Evolutionary conservation across 257 asterid genomes (phyloP).

Genomic region (Marsdenia floribunda): DNA sequence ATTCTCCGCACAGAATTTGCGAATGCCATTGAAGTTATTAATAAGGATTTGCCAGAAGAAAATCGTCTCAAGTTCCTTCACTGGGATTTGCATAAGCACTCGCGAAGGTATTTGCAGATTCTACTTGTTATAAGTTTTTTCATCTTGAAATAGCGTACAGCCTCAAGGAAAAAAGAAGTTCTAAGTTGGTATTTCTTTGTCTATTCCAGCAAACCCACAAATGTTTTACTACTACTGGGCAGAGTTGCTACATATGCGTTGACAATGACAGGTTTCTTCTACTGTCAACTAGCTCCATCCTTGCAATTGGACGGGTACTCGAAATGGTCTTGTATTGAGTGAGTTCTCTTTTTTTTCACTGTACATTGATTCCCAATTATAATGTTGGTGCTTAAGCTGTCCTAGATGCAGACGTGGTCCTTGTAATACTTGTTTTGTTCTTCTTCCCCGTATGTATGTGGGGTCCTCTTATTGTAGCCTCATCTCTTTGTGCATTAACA

Average conservation of each 20-base stretch:
- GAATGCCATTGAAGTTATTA: conserved; percentile 79
- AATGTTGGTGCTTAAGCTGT: background rate
- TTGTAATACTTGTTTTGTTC: background rate
- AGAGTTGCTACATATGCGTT: conserved; percentile 91
- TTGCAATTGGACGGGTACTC: conserved; percentile 46
- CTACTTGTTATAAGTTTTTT: conserved; percentile 11
- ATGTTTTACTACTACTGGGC: conserved; percentile 77
- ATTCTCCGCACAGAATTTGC: conserved; percentile 89
- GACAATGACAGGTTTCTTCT: conserved; percentile 83
- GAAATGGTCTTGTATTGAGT: conserved; percentile 54
- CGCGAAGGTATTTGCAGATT: conserved; percentile 58
- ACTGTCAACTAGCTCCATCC: conserved; percentile 57
- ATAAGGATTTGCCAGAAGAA: conserved; percentile 74
- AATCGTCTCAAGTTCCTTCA: conserved; percentile 88
- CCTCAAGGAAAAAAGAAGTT: conserved; percentile 8
- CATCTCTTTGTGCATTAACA: background rate
- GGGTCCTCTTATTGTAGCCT: background rate
- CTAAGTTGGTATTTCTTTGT: conserved; percentile 22
- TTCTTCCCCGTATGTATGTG: background rate
- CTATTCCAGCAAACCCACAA: conserved; percentile 71
- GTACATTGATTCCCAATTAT: background rate
- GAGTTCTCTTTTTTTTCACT: conserved; percentile 33
- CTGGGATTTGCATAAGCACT: conserved; percentile 94
- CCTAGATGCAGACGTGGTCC: background rate
- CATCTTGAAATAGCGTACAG: background rate